Conservation (phyloP, 306 rosid genomes). For the Gynostemma pentaphyllum region DNA sequence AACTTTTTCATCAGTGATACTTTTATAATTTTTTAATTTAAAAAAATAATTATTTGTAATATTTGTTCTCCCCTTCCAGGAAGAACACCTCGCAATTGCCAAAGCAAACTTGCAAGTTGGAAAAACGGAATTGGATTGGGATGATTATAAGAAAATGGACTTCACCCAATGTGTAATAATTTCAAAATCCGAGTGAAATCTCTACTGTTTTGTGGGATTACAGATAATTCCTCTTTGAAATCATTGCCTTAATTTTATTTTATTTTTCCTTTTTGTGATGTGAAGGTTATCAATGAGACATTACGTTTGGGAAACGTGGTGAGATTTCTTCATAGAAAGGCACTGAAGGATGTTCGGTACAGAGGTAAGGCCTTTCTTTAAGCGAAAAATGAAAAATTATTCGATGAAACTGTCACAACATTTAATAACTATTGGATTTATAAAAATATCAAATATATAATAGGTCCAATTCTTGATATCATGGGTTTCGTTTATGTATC, state of each 20-base stretch:
- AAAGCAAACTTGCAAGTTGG: constrained; percentile 52
- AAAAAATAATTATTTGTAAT: no score
- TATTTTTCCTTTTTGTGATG: background rate
- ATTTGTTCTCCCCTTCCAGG: no score
- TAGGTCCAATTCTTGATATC: no score
- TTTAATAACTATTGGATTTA: no score
- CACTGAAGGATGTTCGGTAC: constrained; percentile 69
- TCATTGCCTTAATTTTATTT: background rate
- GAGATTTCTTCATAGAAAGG: constrained; percentile 93
- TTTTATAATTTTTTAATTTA: no score
- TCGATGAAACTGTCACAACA: no score
- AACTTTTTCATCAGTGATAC: no score
- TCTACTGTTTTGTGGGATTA: background rate
- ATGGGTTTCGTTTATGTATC: no score
- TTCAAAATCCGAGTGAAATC: background rate
- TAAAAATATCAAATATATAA: no score
- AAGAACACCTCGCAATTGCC: constrained; percentile 69
- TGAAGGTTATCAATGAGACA: constrained; percentile 89
- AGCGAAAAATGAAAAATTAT: no score
- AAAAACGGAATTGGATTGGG: constrained; percentile 74
- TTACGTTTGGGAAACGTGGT: constrained; percentile 91
- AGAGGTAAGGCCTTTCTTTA: constrained; percentile 38
- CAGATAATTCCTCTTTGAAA: background rate
- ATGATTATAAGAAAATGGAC: constrained; percentile 82
- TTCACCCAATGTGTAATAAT: constrained; percentile 82